These are phyloP conservation scores for Penicillium sp. DNA, from an alignment of 2,329 filamentous ascomycete species.

Conservation along the genomic window DNA sequence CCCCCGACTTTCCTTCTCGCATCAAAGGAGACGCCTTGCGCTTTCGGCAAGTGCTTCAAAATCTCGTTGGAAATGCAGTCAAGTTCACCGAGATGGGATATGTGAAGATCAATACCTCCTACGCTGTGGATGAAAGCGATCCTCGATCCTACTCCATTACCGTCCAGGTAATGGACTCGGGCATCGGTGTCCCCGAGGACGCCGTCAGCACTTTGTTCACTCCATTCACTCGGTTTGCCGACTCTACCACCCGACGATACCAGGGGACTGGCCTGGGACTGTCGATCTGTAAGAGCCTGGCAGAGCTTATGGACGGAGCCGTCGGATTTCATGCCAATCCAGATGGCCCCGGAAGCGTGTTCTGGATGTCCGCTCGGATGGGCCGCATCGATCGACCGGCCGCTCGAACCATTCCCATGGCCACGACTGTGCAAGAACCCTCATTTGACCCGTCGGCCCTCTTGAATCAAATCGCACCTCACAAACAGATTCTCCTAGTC, in stretches of 20 bases:
- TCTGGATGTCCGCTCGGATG: slow-evolving; percentile 49
- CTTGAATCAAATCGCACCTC: slow-evolving; percentile 36
- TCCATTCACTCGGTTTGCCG: slow-evolving; percentile 53
- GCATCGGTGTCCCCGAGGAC: slow-evolving; percentile 48
- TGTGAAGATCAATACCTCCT: slow-evolving; percentile 43
- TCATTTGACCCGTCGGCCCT: slow-evolving; percentile 21
- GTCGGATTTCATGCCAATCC: slow-evolving; percentile 46
- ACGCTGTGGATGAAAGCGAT: slow-evolving; percentile 40
- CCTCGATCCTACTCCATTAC: slow-evolving; percentile 42
- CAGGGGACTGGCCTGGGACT: slow-evolving; percentile 54
- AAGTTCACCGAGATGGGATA: slow-evolving; percentile 57
- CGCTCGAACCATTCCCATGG: slow-evolving; percentile 26
- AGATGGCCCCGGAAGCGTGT: slow-evolving; percentile 46
- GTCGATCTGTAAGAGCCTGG: slow-evolving; percentile 53
- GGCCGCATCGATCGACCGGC: slow-evolving; percentile 32
- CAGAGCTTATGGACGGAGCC: slow-evolving; percentile 52
- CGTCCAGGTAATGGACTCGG: slow-evolving; percentile 51
- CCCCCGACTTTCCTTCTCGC: slow-evolving; percentile 46
- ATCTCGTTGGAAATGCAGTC: slow-evolving; percentile 55
- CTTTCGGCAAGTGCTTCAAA: slow-evolving; percentile 58
- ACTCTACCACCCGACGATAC: slow-evolving; percentile 49
- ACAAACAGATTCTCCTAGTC: slow-evolving; percentile 40
- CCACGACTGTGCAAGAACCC: slow-evolving; percentile 8
- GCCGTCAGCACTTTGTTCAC: slow-evolving; percentile 48
- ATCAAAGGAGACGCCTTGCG: slow-evolving; percentile 54